Base-by-base conservation (phyloP, 768 basidiomycete species). In the Tylopilus cervinicoccineus region DNA sequence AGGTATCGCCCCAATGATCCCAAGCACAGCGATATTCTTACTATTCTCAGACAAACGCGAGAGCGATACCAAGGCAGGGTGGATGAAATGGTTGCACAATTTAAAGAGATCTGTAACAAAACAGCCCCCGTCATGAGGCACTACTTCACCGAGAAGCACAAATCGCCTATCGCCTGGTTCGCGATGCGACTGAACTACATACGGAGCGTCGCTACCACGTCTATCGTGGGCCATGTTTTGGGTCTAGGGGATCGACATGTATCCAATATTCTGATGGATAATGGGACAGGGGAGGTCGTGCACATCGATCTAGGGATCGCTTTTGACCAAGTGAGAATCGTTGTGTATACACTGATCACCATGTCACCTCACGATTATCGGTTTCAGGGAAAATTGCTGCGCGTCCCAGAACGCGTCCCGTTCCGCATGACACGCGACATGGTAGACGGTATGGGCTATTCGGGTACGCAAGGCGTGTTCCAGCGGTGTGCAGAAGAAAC, bases 241-340 rank as follows among this genome's bases (percentile, higher is more conserved):
- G 95, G 95, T 8, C 74, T 99, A 1, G 95, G 95, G 0, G 95
- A 99, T 64, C 80, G 95, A 12, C 95, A 99, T 63, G 77, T 78
- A 6, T 86, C 87, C 36, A 99, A 99, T 67, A 95, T 99, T 58
- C 74, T 99, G 38, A 72, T 98, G 38, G 93, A 98, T 65, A 79
- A 80, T 40, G 65, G 65, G 23, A 83, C 80, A 9, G 95, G 95
- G 14, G 92, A 98, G 61, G 76, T 94, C 38, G 83, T 98, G 7
- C 93, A 96, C 64, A 99, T 99, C 45, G 95, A 99, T 66, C 74
- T 98, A 1, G 95, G 95, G 1, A 93, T 98, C 50, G 93, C 93
- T 0, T 98, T 99, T 66, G 96, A 96, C 51, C 91, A 92, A 72
- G 92, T 90, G 52, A 46, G 64, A 4, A 4, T 3, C 7, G 10